These are phyloP conservation scores for Inonotus hispidus DNA, from an alignment of 1,284 basidiomycete genomes.

Conservation along the genomic window DNA sequence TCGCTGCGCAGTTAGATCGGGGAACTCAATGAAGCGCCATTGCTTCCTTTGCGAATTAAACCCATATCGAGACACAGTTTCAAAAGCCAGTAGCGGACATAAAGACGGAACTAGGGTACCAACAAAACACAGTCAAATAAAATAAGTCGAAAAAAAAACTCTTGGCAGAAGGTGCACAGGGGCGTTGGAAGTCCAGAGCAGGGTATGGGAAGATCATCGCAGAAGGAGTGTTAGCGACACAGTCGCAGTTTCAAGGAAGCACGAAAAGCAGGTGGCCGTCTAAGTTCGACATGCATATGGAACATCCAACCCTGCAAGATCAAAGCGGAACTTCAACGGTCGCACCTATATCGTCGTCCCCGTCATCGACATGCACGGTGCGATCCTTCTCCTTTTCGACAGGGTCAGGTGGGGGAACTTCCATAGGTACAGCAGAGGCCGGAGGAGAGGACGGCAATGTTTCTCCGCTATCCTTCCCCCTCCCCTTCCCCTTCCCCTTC, in stretches of 20 bases:
- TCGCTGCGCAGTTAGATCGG: too few species aligned
- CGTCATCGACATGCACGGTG: conserved; percentile 47
- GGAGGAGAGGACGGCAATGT: conserved; percentile 25
- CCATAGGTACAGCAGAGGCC: conserved; percentile 45
- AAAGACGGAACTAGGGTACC: neutral
- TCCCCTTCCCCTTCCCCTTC: neutral
- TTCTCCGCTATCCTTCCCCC: conserved; percentile 22
- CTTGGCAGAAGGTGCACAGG: neutral
- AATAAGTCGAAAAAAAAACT: neutral
- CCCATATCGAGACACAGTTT: too few species aligned
- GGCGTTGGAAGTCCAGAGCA: neutral
- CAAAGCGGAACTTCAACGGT: conserved; percentile 57
- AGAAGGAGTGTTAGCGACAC: too few species aligned
- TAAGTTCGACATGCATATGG: too few species aligned
- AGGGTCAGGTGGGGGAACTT: conserved; percentile 71
- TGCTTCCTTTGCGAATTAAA: too few species aligned
- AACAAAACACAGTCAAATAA: neutral
- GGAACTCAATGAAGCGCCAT: too few species aligned
- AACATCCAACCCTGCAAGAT: neutral
- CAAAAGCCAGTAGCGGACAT: neutral
- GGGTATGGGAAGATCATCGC: neutral
- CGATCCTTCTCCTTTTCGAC: conserved; percentile 61
- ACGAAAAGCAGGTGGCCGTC: too few species aligned
- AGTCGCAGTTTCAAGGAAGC: too few species aligned
- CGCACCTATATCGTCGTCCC: conserved; percentile 58